Base-by-base conservation (phyloP, 192 early-diverging fungal species). In the Rhizophagus sp. region DNA sequence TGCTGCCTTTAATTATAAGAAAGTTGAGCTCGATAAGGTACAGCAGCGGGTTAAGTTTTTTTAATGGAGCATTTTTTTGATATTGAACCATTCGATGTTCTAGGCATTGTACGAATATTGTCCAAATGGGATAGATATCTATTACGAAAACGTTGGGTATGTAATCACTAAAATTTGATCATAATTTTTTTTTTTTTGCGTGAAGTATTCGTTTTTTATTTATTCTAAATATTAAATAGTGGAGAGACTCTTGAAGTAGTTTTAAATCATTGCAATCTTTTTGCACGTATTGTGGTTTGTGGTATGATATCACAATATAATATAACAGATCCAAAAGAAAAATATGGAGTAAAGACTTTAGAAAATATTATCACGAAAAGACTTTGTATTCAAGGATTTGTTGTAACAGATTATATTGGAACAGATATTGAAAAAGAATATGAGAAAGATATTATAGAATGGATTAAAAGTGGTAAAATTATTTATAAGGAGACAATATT, bases 1-100 rank as follows among this genome's bases (percentile, higher is more conserved):
- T 83, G 88, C 81, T 3, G 95, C 88, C 24, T 93, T 96, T 88
- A 96, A 96, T 86, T 96, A 96, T 90, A 96, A 95, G 79, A 94
- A 86, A 13, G 85, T 85, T 12, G 85, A 81, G 33, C 67, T 80
- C 7, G 78, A 84, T 69, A 81, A 82, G 0, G 44, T 47, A 47
- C 44, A 12, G 10, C 11, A 41, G 11, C 0, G 6, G 2, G 34
- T 4, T 4, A 36, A 36, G 30, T 30, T 30, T 30, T 41, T 41
- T 41, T 41, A 41, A 41, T 41, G 0, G 39, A 41, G 39, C 0
- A 41, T 41, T 47, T 2, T 47, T 12, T 47, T 12, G 9, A 47
- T 47, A 12, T 12, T 47, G 1, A 12, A 12, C 11, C 44, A 12
- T 82, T 90, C 95, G 94, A 17, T 17, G 7, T n/a, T 62, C 66